These are phyloP conservation scores for Camptophora hylomeconis DNA, from an alignment of 2,329 filamentous ascomycete genomes.

Conservation along the genomic window DNA sequence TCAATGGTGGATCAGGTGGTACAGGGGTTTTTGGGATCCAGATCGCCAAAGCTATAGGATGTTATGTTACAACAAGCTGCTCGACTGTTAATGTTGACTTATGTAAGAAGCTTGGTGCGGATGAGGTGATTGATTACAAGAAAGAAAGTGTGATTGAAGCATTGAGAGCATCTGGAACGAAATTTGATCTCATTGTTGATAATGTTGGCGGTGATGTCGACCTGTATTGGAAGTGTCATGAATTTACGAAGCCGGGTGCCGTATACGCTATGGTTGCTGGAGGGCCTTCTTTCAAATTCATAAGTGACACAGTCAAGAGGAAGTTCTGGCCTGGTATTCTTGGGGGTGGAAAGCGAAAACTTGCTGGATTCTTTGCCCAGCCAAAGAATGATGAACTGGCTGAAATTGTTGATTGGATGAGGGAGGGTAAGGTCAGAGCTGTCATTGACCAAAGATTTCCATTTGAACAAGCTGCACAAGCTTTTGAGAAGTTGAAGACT, in stretches of 20 bases:
- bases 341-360: slow-evolving; percentile 35
- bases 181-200: slow-evolving; percentile 45
- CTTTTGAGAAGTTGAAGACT: slow-evolving; percentile 45
- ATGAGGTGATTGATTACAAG: slow-evolving; percentile 51
- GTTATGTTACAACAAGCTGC: slow-evolving; percentile 46
- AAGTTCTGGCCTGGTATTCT: slow-evolving; percentile 33
- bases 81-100: slow-evolving; percentile 45
- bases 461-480: slow-evolving; percentile 44
- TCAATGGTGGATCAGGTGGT: slow-evolving; percentile 54
- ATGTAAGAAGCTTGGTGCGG: slow-evolving; percentile 46
- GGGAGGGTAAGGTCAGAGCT: slow-evolving; percentile 44
- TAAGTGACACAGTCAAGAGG: slow-evolving; percentile 22
- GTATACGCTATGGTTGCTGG: slow-evolving; percentile 38
- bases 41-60: slow-evolving; percentile 48
- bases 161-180: slow-evolving; percentile 22
- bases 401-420: slow-evolving; percentile 42
- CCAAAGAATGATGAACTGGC: slow-evolving; percentile 32
- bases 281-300: slow-evolving; percentile 1
- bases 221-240: slow-evolving; percentile 40
- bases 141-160: slow-evolving; percentile 29
- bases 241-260: slow-evolving; percentile 37
- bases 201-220: slow-evolving; percentile 39
- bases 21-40: slow-evolving; percentile 49
- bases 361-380: slow-evolving; percentile 23
- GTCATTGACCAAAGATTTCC: slow-evolving; percentile 43